Evolutionary conservation across 1,284 basidiomycete genomes (phyloP).

Genomic region (Thecaphora frezii): DNA sequence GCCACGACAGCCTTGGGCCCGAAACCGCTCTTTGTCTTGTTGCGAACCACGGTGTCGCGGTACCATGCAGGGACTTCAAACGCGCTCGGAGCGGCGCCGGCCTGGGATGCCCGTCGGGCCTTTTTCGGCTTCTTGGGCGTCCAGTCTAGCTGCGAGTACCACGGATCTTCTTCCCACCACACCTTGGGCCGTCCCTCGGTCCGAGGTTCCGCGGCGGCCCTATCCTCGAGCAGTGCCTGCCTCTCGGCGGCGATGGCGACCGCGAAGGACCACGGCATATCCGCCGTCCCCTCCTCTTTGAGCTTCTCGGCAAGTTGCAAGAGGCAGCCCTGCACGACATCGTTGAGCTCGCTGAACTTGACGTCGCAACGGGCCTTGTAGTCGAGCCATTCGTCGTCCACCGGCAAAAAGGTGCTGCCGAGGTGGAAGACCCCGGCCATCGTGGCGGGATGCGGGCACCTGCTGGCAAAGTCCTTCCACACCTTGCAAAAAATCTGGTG

Average conservation of each 20-base stretch:
- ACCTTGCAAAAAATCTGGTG: conserved; percentile 78
- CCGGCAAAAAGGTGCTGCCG: conserved; percentile 87
- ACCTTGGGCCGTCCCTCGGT: conserved; percentile 18
- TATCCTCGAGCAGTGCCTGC: conserved; percentile 9
- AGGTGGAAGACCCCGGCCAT: conserved; percentile 89
- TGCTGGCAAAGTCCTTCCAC: conserved; percentile 78
- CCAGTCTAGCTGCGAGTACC: conserved; percentile 93
- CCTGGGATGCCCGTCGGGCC: conserved; percentile 7
- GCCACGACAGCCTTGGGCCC: conserved; percentile 18
- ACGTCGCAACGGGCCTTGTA: conserved; percentile 79
- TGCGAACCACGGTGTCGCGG: conserved; percentile 33
- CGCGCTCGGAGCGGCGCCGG: conserved; percentile 6
- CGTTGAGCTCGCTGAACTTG: conserved; percentile 75
- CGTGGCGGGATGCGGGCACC: conserved; percentile 89
- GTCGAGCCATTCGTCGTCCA: conserved; percentile 82
- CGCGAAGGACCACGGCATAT: conserved; percentile 41
- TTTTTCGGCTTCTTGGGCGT: conserved; percentile 79
- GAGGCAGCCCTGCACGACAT: conserved; percentile 71
- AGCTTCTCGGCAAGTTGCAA: conserved; percentile 70
- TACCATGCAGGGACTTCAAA: conserved; percentile 44
- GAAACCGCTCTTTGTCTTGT: conserved; percentile 28
- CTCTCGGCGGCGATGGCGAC: conserved; percentile 46
- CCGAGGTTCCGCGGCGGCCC: conserved; percentile 1
- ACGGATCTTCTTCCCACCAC: conserved; percentile 75
- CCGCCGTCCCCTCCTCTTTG: conserved; percentile 36